phyloP scores from a whole-genome alignment of 169 alveolate species.

The Eimeria necatrix region DNA sequence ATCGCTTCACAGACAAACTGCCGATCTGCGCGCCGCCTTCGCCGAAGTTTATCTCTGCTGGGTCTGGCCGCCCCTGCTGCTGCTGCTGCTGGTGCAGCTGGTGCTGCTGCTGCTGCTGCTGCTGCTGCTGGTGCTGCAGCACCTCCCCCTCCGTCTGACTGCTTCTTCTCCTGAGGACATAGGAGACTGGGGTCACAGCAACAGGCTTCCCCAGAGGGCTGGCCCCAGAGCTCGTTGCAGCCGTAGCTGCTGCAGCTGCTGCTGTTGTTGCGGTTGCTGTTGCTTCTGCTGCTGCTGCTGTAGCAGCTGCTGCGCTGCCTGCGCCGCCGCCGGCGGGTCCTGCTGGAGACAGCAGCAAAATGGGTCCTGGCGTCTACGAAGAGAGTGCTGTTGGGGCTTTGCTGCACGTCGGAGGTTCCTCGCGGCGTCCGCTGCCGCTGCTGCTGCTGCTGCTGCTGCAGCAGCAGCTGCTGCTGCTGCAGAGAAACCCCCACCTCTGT shows the following conservation, averaged over 20 bases:
- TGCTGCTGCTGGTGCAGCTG: not conserved
- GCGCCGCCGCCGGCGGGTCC: constrained; percentile 1
- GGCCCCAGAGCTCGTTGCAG: not conserved
- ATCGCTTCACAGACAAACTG: not conserved
- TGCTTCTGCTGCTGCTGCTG: constrained; percentile 51
- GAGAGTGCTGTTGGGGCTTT: constrained; percentile 32
- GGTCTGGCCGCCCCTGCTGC: not conserved
- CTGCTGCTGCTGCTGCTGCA: not conserved
- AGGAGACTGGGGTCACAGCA: too few relatives aligned
- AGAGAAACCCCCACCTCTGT: not conserved
- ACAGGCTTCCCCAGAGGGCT: not conserved
- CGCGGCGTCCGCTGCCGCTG: not conserved
- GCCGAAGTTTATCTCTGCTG: constrained; percentile 16
- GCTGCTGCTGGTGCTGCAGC: not conserved
- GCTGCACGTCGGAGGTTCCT: constrained; percentile 10
- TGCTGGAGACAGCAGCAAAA: constrained; percentile 35
- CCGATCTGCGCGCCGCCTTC: too few relatives aligned
- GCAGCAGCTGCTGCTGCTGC: constrained; percentile 65
- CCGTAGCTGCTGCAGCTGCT: not conserved
- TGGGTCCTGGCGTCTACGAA: not conserved
- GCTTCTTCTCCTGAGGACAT: too few relatives aligned
- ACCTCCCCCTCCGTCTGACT: not conserved
- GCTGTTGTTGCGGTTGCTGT: not conserved
- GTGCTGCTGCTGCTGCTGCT: not conserved
- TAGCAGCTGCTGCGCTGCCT: constrained; percentile 9